Base-by-base conservation (phyloP, 768 basidiomycete species). In the Boletus pseudopeckii region DNA sequence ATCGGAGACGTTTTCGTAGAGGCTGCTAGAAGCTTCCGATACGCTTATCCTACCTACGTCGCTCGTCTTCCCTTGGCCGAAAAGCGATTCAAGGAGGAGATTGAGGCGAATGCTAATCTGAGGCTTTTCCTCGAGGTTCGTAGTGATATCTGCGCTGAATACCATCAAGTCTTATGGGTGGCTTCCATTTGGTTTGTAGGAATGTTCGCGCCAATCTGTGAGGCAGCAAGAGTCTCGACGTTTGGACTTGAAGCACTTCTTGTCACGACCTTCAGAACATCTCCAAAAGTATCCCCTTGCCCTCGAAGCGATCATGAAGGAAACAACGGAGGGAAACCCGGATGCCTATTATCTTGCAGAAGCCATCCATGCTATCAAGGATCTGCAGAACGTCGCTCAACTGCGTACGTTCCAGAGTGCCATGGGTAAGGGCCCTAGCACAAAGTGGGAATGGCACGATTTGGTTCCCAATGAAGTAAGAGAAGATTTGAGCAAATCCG, bases 371-470 rank as follows among this genome's bases (percentile, higher is more conserved):
- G 85, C 91, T 0, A 92, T 98, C 67, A 85, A 86, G 64, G 87
- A 82, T 57, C 72, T 98, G 52, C 90, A 92, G 57, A 80, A 81
- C 6, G 80, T 92, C 5, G 86, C 90, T 1, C 90, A 92, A 67
- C 71, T 97, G 45, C 80, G 86, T 58, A 90, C 92, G 5, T 98
- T 95, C 83, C 94, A 98, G 67, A 79, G 83, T 39, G 88, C 90
- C 1, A 93, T 92, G 86, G 84, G 90, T 14, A 83, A 83, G 62
- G 93, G 92, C 5, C 76, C 81, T 2, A 83, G 87, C 2, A 82
- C 79, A 4, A 92, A 91, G 66, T 85, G 89, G 78, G 90, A 94
- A 59, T 98, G 94, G 94, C 84, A 91, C 64, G 90, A 95, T 67
- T 71, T 97, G 17, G 90, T 95, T 5, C 71, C 87, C 1, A 72